Evolutionary conservation across 2,329 filamentous ascomycete genomes (phyloP).

Genomic region (Hawksworthiomyces lignivorus): DNA sequence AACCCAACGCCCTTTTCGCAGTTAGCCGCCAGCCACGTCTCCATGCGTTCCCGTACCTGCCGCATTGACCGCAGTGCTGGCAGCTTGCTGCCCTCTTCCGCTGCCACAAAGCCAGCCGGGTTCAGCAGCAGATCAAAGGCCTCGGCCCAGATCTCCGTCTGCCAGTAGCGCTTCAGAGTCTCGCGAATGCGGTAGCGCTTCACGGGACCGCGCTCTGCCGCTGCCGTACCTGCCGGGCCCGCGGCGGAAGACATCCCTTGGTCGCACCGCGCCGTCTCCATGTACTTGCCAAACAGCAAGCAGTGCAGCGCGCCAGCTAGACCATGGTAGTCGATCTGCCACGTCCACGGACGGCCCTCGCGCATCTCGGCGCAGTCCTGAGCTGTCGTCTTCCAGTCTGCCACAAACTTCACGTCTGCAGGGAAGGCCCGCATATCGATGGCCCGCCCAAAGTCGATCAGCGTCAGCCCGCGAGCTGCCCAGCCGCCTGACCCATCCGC

Average conservation of each 20-base stretch:
- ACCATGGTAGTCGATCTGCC: slow-evolving; percentile 94
- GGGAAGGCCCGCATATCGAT: slow-evolving; percentile 88
- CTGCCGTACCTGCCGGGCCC: slow-evolving; percentile 19
- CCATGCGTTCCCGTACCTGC: slow-evolving; percentile 68
- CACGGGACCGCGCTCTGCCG: slow-evolving; percentile 40
- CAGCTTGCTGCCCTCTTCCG: slow-evolving; percentile 55
- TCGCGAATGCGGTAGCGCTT: slow-evolving; percentile 76
- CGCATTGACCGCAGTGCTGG: slow-evolving; percentile 67
- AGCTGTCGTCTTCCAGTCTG: slow-evolving; percentile 84
- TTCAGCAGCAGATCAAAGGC: slow-evolving; percentile 84
- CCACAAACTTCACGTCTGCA: slow-evolving; percentile 75
- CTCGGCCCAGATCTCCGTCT: slow-evolving; percentile 79
- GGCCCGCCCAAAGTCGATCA: slow-evolving; percentile 91
- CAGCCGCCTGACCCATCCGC: slow-evolving; percentile 71
- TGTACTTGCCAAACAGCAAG: slow-evolving; percentile 89
- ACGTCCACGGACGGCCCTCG: slow-evolving; percentile 90
- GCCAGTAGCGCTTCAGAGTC: slow-evolving; percentile 89
- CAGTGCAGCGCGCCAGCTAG: slow-evolving; percentile 82
- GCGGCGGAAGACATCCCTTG: slow-evolving; percentile 24
- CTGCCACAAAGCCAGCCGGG: slow-evolving; percentile 54
- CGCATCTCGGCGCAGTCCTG: slow-evolving; percentile 95
- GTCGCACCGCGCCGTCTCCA: slow-evolving; percentile 63
- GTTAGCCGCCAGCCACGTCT: slow-evolving; percentile 71
- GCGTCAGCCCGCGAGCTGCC: slow-evolving; percentile 67
- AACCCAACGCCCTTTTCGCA: slow-evolving; percentile 73